Percentiles rank a stretch among this genome's conserved stretches.
phyloP scores from a whole-genome alignment of 306 rosid species.

The Malus orientalis region DNA sequence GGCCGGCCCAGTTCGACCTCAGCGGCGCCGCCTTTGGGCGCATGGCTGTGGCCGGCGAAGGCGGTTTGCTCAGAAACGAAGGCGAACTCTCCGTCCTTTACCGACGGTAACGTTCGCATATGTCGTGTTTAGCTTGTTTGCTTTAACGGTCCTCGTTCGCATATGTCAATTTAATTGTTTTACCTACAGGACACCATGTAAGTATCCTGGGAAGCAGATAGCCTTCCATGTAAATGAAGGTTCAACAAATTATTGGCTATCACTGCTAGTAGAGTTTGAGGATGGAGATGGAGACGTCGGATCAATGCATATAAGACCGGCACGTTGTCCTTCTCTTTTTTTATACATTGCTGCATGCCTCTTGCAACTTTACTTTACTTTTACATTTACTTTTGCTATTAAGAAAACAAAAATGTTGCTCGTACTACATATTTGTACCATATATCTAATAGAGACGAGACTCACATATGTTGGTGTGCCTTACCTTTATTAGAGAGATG shows the following conservation, averaged over 20 bases:
- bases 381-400: not conserved
- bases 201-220: slow-evolving; percentile 56
- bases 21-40: slow-evolving; percentile 91
- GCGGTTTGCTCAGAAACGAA: slow-evolving; percentile 56
- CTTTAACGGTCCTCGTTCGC: not conserved
- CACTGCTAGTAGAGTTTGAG: slow-evolving; percentile 71
- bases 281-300: slow-evolving; percentile 84
- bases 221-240: slow-evolving; percentile 89
- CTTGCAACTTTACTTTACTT: not conserved
- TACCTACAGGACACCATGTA: slow-evolving; percentile 55
- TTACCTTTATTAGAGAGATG: too few species aligned
- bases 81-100: slow-evolving; percentile 61
- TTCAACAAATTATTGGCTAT: slow-evolving; percentile 71
- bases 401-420: too few species aligned
- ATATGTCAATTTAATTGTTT: not conserved
- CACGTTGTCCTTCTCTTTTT: slow-evolving; percentile 18
- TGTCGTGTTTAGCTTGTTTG: not conserved
- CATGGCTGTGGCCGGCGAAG: slow-evolving; percentile 65
- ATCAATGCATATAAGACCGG: slow-evolving; percentile 73
- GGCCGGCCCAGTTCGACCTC: slow-evolving; percentile 73
- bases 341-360: not conserved
- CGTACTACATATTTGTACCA: too few species aligned
- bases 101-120: slow-evolving; percentile 39
- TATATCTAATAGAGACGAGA: too few species aligned
- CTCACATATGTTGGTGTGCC: too few species aligned